phyloP scores from a whole-genome alignment of 2,329 filamentous ascomycete genomes.

The Cladophialophora exuberans region DNA sequence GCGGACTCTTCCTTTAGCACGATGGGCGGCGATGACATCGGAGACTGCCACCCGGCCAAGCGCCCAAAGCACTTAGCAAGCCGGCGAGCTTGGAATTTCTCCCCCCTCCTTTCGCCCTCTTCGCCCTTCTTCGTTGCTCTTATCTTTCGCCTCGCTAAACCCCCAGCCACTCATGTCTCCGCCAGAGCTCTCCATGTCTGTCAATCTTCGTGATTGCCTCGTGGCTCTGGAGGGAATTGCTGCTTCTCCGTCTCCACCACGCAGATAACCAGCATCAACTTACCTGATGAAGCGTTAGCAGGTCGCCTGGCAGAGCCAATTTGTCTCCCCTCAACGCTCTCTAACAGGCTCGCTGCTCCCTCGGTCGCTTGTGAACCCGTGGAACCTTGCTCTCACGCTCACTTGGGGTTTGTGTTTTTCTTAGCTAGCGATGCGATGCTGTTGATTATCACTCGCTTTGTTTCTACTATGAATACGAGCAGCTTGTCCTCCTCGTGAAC shows the following conservation, averaged over 20 bases:
- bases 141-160: slow-evolving; percentile 26
- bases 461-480: slow-evolving; percentile 13
- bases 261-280: slow-evolving; percentile 25
- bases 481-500: neutral
- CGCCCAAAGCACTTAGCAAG: too few relatives aligned
- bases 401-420: slow-evolving; percentile 5
- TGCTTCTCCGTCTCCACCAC: slow-evolving; percentile 5
- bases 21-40: neutral
- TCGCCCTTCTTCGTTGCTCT: slow-evolving; percentile 12
- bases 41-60: too few relatives aligned
- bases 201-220: neutral
- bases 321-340: neutral
- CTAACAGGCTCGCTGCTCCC: slow-evolving; percentile 6
- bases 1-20: too few relatives aligned
- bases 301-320: neutral
- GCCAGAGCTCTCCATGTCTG: neutral
- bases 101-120: neutral
- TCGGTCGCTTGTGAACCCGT: neutral
- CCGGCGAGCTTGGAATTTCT: too few relatives aligned
- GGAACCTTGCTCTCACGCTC: too few relatives aligned
- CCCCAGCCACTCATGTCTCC: slow-evolving; percentile 21
- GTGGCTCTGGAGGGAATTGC: slow-evolving; percentile 9
- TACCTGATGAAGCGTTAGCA: slow-evolving; percentile 19
- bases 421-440: slow-evolving; percentile 19
- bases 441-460: slow-evolving; percentile 5